Evolutionary conservation across 2,329 filamentous ascomycete species (phyloP).

Genomic region (Arthrobotrys iridis): DNA sequence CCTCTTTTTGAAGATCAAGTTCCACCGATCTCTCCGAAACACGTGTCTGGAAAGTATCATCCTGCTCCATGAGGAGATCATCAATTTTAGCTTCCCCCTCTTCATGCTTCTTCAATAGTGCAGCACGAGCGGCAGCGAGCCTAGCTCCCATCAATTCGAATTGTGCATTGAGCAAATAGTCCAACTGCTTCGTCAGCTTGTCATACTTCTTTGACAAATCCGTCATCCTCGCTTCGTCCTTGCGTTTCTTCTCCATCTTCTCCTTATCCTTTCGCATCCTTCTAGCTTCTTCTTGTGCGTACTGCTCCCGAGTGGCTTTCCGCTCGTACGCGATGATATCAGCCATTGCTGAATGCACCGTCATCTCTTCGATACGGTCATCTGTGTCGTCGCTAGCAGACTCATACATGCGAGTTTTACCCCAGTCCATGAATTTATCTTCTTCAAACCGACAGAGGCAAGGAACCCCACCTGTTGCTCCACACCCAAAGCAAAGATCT

Average conservation of each 20-base stretch:
- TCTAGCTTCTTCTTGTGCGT: conserved; percentile 32
- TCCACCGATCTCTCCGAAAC: conserved; percentile 44
- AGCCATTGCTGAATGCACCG: conserved; percentile 34
- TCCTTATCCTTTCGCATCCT: conserved; percentile 32
- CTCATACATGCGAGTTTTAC: conserved; percentile 48
- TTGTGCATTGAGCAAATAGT: conserved; percentile 34
- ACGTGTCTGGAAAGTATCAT: conserved; percentile 41
- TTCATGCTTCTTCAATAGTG: conserved; percentile 34
- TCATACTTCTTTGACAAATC: conserved; percentile 50
- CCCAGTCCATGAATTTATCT: conserved; percentile 44
- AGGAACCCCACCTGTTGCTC: conserved; percentile 8
- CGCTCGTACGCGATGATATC: conserved; percentile 42
- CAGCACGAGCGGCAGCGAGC: conserved; percentile 27
- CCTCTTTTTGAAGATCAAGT: conserved; percentile 34
- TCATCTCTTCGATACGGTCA: conserved; percentile 36
- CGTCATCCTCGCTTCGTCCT: conserved; percentile 44
- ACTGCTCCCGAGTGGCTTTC: conserved; percentile 25
- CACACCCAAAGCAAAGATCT: conserved; percentile 36
- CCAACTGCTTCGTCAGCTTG: conserved; percentile 43
- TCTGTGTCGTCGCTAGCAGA: conserved; percentile 22
- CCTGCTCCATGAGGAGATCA: conserved; percentile 25
- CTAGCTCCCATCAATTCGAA: conserved; percentile 30
- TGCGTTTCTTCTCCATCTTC: conserved; percentile 51
- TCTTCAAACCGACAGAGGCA: conserved; percentile 36
- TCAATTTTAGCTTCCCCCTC: conserved; percentile 41